A percentile compares a stretch with the other conserved stretches of the same genome.
Conservation (phyloP, 148 eudicot genomes). For the Fagopyrum tataricum region DNA sequence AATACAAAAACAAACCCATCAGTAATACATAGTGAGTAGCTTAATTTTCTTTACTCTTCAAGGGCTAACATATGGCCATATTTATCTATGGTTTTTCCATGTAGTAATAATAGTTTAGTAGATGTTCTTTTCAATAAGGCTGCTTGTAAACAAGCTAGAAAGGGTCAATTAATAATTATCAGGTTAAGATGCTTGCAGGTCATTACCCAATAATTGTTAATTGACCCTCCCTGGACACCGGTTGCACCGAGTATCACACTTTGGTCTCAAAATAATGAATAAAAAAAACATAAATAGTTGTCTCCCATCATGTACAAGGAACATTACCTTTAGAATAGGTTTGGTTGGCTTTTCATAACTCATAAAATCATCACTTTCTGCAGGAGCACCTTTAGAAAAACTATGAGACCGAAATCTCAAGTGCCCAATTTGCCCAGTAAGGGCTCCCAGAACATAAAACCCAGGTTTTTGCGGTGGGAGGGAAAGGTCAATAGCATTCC, state of each 20-base stretch:
- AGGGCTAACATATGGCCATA: background rate
- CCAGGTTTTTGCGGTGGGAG: conserved; percentile 98
- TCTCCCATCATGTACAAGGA: background rate
- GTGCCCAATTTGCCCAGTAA: conserved; percentile 94
- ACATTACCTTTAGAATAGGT: conserved; percentile 81
- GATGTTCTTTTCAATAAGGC: background rate
- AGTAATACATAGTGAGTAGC: background rate
- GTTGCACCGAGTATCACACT: background rate
- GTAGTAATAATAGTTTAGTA: background rate
- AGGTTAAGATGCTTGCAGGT: background rate
- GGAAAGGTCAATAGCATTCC: conserved; percentile 64
- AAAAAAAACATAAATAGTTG: background rate
- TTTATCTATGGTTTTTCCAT: background rate
- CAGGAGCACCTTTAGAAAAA: conserved; percentile 87
- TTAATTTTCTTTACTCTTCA: background rate
- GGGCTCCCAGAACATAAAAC: conserved; percentile 91
- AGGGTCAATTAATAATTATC: background rate
- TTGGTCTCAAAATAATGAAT: background rate
- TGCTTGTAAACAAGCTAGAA: background rate
- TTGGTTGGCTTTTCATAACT: conserved; percentile 97
- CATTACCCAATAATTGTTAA: no score
- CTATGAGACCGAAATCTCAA: conserved; percentile 97
- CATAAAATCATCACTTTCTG: conserved; percentile 96
- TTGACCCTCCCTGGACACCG: background rate
- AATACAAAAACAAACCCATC: background rate